Percentiles rank a stretch among this genome's conserved stretches.
Conservation (phyloP, 305 asterid species). For the Fraxinus latifolia region DNA sequence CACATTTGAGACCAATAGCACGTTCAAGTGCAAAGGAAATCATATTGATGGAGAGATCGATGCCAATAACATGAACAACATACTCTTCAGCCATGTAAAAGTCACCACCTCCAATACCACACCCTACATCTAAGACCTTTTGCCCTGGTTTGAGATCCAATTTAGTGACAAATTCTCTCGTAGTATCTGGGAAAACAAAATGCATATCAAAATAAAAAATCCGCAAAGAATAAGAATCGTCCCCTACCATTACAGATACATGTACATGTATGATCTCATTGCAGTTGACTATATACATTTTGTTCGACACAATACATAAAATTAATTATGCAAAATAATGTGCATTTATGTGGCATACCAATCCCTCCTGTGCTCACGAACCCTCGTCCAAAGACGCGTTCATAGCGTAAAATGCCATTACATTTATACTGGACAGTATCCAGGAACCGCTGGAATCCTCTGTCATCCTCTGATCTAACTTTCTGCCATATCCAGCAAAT, state of each 20-base stretch:
- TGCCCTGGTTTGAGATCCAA: slow-evolving; percentile 85
- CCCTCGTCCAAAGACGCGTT: slow-evolving; percentile 91
- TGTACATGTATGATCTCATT: not conserved
- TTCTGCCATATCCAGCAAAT: slow-evolving; percentile 96
- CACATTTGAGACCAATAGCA: slow-evolving; percentile 76
- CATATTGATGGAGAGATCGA: slow-evolving; percentile 94
- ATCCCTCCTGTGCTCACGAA: slow-evolving; percentile 97
- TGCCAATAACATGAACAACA: slow-evolving; percentile 85
- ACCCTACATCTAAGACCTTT: slow-evolving; percentile 91
- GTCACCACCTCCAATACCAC: slow-evolving; percentile 99
- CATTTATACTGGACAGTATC: slow-evolving; percentile 87
- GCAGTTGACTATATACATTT: not conserved
- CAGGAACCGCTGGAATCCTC: slow-evolving; percentile 83
- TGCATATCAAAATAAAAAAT: not conserved
- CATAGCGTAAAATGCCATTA: slow-evolving; percentile 83
- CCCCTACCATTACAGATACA: not conserved
- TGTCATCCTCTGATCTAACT: slow-evolving; percentile 71
- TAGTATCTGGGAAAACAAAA: slow-evolving; percentile 59
- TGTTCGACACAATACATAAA: not conserved
- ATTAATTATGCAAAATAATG: not conserved
- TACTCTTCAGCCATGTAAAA: slow-evolving; percentile 91
- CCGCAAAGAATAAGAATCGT: not conserved
- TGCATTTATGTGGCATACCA: slow-evolving; percentile 41
- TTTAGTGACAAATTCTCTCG: slow-evolving; percentile 77
- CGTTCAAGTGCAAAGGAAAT: slow-evolving; percentile 87